Conservation (phyloP, 2,329 filamentous ascomycete species). For the Penicillium rolfsii region DNA sequence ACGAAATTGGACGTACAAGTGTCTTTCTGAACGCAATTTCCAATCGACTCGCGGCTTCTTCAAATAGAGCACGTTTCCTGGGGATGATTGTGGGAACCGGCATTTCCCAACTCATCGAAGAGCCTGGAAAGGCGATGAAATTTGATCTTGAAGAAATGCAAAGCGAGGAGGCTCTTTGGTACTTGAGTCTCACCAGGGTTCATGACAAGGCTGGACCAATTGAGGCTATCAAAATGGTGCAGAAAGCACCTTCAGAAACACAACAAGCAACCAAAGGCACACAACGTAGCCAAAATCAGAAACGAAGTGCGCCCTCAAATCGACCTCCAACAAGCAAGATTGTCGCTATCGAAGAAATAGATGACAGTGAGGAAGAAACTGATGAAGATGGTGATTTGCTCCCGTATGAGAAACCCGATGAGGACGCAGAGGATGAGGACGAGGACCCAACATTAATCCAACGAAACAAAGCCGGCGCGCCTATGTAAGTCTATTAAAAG, state of each 20-base stretch:
- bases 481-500: conserved; percentile 60
- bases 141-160: conserved; percentile 83
- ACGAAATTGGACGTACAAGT: conserved; percentile 70
- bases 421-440: conserved; percentile 87
- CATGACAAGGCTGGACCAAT: conserved; percentile 66
- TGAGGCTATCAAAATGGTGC: conserved; percentile 50
- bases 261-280: conserved; percentile 23
- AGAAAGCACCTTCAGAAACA: conserved; percentile 19
- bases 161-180: conserved; percentile 73
- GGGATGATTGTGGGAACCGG: conserved; percentile 87
- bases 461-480: conserved; percentile 78
- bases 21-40: conserved; percentile 78
- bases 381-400: conserved; percentile 69
- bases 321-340: conserved; percentile 45
- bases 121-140: conserved; percentile 70
- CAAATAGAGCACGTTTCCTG: conserved; percentile 74
- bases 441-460: conserved; percentile 88
- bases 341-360: conserved; percentile 65
- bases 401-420: conserved; percentile 82
- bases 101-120: conserved; percentile 66
- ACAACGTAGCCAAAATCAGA: conserved; percentile 12
- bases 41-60: conserved; percentile 78
- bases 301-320: conserved; percentile 10
- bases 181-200: conserved; percentile 66
- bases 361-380: conserved; percentile 53